Conservation (phyloP, 495 filamentous ascomycete species). For the Neurospora hispaniola region DNA sequence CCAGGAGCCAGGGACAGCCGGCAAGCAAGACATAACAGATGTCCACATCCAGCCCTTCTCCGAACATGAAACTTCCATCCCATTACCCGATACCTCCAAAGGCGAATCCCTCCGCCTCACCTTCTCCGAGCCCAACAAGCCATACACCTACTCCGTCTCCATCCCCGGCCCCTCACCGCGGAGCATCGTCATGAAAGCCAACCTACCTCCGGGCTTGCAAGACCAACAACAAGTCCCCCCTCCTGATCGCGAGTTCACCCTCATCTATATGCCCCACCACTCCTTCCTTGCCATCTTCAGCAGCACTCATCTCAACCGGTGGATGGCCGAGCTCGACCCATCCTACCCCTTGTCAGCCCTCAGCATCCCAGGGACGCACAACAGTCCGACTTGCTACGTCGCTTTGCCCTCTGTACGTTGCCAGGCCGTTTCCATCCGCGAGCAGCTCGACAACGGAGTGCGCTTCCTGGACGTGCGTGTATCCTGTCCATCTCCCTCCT, state of each 20-base stretch:
- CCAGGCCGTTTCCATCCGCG: constrained; percentile 64
- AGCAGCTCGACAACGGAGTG: constrained; percentile 81
- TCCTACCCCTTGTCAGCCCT: constrained; percentile 64
- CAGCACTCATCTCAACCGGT: constrained; percentile 55
- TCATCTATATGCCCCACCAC: constrained; percentile 54
- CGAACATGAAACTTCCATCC: constrained; percentile 22
- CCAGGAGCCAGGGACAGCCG: not conserved
- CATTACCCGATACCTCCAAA: constrained; percentile 22
- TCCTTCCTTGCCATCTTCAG: constrained; percentile 69
- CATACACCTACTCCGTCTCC: constrained; percentile 27
- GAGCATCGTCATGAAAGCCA: constrained; percentile 1
- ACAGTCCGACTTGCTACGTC: constrained; percentile 70
- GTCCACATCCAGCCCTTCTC: constrained; percentile 29
- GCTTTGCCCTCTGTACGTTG: constrained; percentile 91
- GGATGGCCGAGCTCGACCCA: constrained; percentile 70
- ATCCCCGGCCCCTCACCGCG: constrained; percentile 25
- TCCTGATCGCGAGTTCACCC: constrained; percentile 48
- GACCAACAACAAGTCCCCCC: not conserved
- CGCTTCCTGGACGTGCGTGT: constrained; percentile 90
- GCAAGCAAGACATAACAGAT: constrained; percentile 23
- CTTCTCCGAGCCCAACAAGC: constrained; percentile 26
- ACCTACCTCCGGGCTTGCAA: not conserved
- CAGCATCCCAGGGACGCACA: constrained; percentile 93
- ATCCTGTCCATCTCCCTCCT: constrained; percentile 20
- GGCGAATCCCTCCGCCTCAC: constrained; percentile 34